Conservation (phyloP, 208 protist species). For the Acanthamoeba lenticulata region DNA sequence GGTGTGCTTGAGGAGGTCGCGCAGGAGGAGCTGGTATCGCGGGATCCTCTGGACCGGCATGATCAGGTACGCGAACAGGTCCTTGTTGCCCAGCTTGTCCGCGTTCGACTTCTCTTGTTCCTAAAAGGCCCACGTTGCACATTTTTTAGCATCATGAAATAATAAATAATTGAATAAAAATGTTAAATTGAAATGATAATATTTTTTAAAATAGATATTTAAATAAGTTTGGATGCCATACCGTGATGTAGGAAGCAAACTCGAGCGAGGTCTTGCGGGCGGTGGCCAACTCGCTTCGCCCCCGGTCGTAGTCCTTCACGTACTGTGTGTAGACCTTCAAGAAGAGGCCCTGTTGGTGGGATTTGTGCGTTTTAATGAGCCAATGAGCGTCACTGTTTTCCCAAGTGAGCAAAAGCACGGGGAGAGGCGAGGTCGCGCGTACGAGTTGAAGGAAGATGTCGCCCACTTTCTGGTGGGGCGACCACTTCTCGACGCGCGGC, state of each 20-base stretch:
- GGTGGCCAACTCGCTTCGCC: not conserved
- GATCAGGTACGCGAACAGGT: not conserved
- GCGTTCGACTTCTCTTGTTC: not conserved
- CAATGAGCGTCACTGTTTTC: too few relatives aligned
- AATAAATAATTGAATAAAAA: too few relatives aligned
- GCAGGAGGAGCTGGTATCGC: conserved; percentile 24
- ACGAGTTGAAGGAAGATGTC: conserved; percentile 56
- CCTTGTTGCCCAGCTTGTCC: not conserved
- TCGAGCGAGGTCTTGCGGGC: not conserved
- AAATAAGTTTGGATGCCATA: not conserved
- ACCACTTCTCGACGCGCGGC: conserved; percentile 29
- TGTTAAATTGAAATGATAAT: too few relatives aligned
- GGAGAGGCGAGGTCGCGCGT: not conserved
- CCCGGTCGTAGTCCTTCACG: conserved; percentile 52
- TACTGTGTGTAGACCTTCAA: conserved; percentile 63
- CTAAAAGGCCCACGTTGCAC: too few relatives aligned
- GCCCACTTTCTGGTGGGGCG: not conserved
- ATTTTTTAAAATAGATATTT: not conserved
- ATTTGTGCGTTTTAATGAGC: too few relatives aligned
- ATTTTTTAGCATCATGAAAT: too few relatives aligned
- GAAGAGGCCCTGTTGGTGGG: not conserved
- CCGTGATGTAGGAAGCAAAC: not conserved
- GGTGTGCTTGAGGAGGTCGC: conserved; percentile 21
- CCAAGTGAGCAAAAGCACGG: not conserved
- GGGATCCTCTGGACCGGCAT: conserved; percentile 41